Evolutionary conservation across 768 basidiomycete species (phyloP).

Genomic region (Dendrothele bispora): DNA sequence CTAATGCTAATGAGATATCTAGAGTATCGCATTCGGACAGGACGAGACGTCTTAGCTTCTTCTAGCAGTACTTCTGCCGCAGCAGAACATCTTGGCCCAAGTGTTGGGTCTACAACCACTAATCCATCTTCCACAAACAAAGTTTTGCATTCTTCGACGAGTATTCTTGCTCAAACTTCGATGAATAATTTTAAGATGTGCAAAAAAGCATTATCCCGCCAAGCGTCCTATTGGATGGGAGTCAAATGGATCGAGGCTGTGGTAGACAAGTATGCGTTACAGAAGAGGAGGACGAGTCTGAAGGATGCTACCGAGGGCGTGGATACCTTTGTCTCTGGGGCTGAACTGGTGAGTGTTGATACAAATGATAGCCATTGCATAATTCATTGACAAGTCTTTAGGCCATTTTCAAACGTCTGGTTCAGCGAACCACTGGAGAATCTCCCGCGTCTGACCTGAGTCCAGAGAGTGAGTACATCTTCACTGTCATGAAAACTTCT

Average conservation of each 20-base stretch:
- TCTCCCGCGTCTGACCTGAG: neutral
- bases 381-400: neutral
- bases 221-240: conserved; percentile 5
- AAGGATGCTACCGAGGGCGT: conserved; percentile 2
- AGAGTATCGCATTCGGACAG: conserved; percentile 6
- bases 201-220: conserved; percentile 1
- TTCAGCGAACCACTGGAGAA: conserved; percentile 1
- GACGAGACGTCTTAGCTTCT: neutral
- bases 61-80: neutral
- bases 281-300: conserved; percentile 1
- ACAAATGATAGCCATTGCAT: neutral
- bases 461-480: neutral
- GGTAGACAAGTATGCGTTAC: conserved; percentile 6
- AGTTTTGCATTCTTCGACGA: conserved; percentile 1
- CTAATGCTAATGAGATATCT: neutral
- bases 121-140: neutral
- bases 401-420: conserved; percentile 1
- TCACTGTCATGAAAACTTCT: too few species aligned
- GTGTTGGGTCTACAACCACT: neutral
- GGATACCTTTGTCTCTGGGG: neutral
- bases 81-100: neutral
- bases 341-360: neutral
- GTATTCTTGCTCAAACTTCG: conserved; percentile 3
- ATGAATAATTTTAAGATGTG: conserved; percentile 7
- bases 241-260: conserved; percentile 6